Evolutionary conservation across 352 stramenopile species (phyloP).

Genomic region (Sclerospora graminicola): DNA sequence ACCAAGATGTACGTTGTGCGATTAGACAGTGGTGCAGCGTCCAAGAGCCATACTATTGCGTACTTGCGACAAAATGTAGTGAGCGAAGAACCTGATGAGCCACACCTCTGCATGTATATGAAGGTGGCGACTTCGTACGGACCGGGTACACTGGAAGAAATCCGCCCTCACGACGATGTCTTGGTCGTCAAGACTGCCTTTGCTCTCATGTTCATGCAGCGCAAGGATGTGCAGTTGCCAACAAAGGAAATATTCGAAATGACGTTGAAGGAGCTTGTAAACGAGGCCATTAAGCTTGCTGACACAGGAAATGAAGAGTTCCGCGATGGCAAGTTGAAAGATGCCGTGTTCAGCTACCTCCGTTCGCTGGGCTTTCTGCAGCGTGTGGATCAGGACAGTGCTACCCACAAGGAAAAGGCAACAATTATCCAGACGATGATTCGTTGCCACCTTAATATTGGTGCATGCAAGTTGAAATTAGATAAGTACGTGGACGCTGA

Average conservation of each 20-base stretch:
- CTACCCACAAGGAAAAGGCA: slow-evolving; percentile 81
- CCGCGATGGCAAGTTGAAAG: slow-evolving; percentile 39
- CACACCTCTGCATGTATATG: slow-evolving; percentile 68
- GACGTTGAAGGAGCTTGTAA: slow-evolving; percentile 68
- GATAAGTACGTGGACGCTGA: slow-evolving; percentile 55
- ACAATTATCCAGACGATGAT: slow-evolving; percentile 85
- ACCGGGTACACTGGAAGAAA: slow-evolving; percentile 46
- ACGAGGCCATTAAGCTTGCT: slow-evolving; percentile 51
- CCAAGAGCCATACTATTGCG: slow-evolving; percentile 51
- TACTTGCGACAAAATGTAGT: slow-evolving; percentile 63
- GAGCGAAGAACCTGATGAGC: slow-evolving; percentile 52
- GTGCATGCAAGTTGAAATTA: slow-evolving; percentile 75
- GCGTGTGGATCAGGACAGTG: slow-evolving; percentile 60
- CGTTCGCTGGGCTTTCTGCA: slow-evolving; percentile 58
- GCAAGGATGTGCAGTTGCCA: slow-evolving; percentile 59
- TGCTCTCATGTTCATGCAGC: slow-evolving; percentile 71
- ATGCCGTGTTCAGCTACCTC: slow-evolving; percentile 72
- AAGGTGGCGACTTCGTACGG: slow-evolving; percentile 72
- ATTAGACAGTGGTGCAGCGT: slow-evolving; percentile 43
- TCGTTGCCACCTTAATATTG: slow-evolving; percentile 80
- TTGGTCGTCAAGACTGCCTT: slow-evolving; percentile 57
- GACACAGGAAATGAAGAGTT: slow-evolving; percentile 69
- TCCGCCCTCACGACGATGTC: slow-evolving; percentile 54
- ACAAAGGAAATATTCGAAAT: slow-evolving; percentile 58
- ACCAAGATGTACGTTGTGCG: slow-evolving; percentile 80